Evolutionary conservation across 805 yeast genomes (phyloP), one percentile per base, ranked within the genome.

Genomic region (Pichia kluyveri): DNA sequence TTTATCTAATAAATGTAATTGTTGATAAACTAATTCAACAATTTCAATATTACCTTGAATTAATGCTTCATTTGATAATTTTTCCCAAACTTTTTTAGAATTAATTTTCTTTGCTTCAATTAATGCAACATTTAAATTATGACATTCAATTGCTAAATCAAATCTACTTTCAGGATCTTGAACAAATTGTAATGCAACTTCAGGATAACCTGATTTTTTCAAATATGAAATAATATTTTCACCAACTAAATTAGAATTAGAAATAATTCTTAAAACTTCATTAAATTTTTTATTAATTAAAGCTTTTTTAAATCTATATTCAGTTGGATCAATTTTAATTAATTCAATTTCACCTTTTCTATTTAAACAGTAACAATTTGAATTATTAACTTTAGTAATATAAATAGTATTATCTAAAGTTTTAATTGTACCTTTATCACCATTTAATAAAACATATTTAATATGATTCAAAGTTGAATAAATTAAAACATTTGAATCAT

Each of bases 401-500:
- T 93, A 93, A 56, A 90, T 68, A 12, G 98, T 90, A 60, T 85
- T 85, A 56, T 84, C 93, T 59, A 91, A 73, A 19, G 99, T 93
- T 68, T 87, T 88, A 58, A 93, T 86, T 44, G 93, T 89, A 60
- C 99, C 99, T 58, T 73, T 80, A 64, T 95, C 99, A 59, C 99
- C 99, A 62, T 90, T 93, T 62, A 91, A 73, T 61, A 93, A 72
- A 42, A 91, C 83, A 68, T 91, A 93, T 69, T 91, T 93, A 69
- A 95, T 84, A 66, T 93, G 99, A 69, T 91, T 91, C 66, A 93
- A 75, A 8, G 99, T 93, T 19, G 97, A 84, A 69, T 91, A 93
- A 56, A 93, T 75, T 64, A 93, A 76, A 32, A 95, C 96, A 46
- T 91, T 91, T 43, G 86, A 72, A 57, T 89, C 96, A 66, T 93